Base-by-base conservation (phyloP, 2,329 filamentous ascomycete genomes). In the Emmonsiellopsis sp. region DNA sequence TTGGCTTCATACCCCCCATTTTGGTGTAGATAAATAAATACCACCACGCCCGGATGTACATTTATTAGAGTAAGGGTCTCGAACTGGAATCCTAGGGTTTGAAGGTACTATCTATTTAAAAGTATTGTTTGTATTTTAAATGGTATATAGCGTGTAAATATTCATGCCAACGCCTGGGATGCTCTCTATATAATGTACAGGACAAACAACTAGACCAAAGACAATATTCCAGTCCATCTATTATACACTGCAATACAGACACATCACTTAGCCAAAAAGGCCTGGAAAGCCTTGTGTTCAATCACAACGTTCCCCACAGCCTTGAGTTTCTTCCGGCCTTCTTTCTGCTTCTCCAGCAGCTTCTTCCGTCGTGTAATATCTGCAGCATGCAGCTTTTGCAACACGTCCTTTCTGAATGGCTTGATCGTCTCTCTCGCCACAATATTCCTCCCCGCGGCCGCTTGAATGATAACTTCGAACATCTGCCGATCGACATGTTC, bases 391-490 rank as follows among this genome's bases (percentile, higher is more conserved):
- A 98, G 75, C 71, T 97, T 97, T 6, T 86, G 85, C 53, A 95
- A 73, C 2, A 98, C 93, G 62, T 98, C 93, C 70, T 98, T 98
- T 46, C 93, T 79, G 70, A 95, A 98, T 0, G 93, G 89, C 74
- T 97, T 97, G 67, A 98, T 85, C 0, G 91, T 96, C 68, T 97
- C 93, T 64, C 93, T 79, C 0, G 93, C 93, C 3, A 98, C 81
- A 50, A 98, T 85, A 49, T 85, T 82, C 61, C 82, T 84, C 3
- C 91, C 92, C 0, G 87, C 86, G 0, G 87, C 85, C 2, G 93
- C 92, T 71, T 98, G 93, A 58, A 98, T 97, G 53, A 97, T 77
- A 21, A 98, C 83, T 73, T 98, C 93, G 64, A 95, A 98, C 84
- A 97, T 93, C 69, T 98, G 93, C 14, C 93, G 78, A 63, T 95